phyloP scores from a whole-genome alignment of 768 basidiomycete species.

The Pulveroboletus ravenelii region DNA sequence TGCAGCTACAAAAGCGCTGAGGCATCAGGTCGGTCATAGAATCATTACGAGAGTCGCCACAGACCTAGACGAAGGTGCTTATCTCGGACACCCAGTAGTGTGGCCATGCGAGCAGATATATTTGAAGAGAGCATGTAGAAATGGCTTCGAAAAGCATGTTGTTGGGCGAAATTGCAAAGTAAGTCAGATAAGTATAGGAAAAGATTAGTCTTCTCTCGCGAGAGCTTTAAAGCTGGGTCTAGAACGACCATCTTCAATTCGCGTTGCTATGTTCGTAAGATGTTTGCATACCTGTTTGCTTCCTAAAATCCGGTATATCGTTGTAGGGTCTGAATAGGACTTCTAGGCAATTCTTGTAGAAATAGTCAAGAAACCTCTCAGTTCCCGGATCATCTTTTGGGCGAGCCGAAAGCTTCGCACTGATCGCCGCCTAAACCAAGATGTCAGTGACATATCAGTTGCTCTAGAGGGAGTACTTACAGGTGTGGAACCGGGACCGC shows the following conservation, averaged over 20 bases:
- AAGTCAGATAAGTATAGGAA: constrained; percentile 89
- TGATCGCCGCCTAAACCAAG: constrained; percentile 24
- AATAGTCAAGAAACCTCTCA: constrained; percentile 89
- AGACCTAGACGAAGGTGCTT: constrained; percentile 90
- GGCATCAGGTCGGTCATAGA: constrained; percentile 9
- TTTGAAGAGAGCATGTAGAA: constrained; percentile 83
- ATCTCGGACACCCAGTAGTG: constrained; percentile 75
- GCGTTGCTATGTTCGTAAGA: neutral
- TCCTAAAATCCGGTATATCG: constrained; percentile 67
- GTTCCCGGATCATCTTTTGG: constrained; percentile 78
- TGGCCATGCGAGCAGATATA: constrained; percentile 68
- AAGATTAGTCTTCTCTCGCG: constrained; percentile 76
- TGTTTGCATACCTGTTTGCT: constrained; percentile 36
- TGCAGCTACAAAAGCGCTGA: constrained; percentile 52
- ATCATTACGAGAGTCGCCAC: constrained; percentile 24
- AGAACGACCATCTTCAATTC: constrained; percentile 3
- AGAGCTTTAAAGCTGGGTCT: constrained; percentile 54
- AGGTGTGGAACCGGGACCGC: constrained; percentile 34
- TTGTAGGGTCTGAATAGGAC: constrained; percentile 76
- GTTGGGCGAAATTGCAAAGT: constrained; percentile 79
- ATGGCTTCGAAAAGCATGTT: constrained; percentile 90
- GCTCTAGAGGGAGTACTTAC: constrained; percentile 20
- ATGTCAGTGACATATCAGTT: constrained; percentile 3
- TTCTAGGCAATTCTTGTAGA: constrained; percentile 81
- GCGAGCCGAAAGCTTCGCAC: constrained; percentile 47